Evolutionary conservation across 169 alveolate genomes (phyloP), one percentile per base, ranked within the genome.

Genomic region (Cryptosporidium parvum): DNA sequence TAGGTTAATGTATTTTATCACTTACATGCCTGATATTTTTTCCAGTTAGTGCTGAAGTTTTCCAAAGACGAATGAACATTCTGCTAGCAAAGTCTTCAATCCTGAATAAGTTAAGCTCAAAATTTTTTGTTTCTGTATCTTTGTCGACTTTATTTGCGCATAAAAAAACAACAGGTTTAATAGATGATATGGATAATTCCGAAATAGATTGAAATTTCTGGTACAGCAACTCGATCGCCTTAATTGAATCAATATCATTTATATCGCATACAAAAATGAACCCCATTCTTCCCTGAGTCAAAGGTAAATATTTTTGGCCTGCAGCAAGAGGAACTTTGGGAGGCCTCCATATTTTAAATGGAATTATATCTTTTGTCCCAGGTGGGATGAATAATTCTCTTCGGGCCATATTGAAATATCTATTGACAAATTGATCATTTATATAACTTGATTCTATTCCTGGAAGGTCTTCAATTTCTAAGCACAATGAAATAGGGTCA

Each of bases 231-330:
- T 80, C 89, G 1, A 80, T 48, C 14, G 89, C 48, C 9, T 80
- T 59, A 61, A 80, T 59, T 10, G 89, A 80, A 9, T 80, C 89
- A 6, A 44, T 18, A 21, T 80, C 89, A 44, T 80, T 80, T 23
- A 80, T 80, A 45, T 80, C 89, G 31, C 69, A 61, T 18, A 80
- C 89, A 42, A 80, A 65, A 29, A 80, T 62, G 33, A 80, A 80
- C 12, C 89, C 89, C 89, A 80, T 80, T 65, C 89, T 59, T 14
- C 89, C 89, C n/a, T 80, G 89, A n/a, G 69, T 80, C 16, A 80
- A 65, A 26, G 89, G 80, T 23, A 44, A 67, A 44, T 80, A 80
- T 42, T 80, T 80, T 80, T 80, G 89, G 23, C 89, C 89, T n/a
- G 75, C 67, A 39, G 59, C 37, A 26, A 80, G 56, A 31, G 89